phyloP scores from a whole-genome alignment of 1,139 yeast genomes.

The Suhomyces bokatorum region DNA sequence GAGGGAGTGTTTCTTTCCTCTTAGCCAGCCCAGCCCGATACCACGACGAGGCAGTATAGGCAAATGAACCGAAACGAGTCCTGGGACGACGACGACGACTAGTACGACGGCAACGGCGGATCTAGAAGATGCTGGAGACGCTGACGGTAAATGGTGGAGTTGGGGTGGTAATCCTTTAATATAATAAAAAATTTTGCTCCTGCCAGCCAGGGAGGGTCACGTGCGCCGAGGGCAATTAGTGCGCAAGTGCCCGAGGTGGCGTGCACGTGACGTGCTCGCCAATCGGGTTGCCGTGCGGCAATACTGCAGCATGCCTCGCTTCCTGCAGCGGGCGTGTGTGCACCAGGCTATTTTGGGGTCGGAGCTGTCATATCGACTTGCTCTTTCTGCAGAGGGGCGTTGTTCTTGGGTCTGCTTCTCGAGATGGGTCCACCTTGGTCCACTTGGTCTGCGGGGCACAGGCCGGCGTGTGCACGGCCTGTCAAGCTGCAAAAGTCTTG shows the following conservation, averaged over 20 bases:
- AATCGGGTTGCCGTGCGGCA: constrained; percentile 1
- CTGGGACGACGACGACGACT: constrained; percentile 14
- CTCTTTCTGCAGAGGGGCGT: too few species aligned
- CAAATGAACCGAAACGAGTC: constrained; percentile 15
- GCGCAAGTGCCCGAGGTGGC: neutral
- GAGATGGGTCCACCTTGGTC: too few species aligned
- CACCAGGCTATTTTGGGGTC: neutral
- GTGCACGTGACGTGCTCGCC: neutral
- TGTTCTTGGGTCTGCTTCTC: too few species aligned
- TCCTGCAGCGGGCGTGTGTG: neutral
- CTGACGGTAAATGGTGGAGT: constrained; percentile 6
- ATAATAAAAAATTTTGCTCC: constrained; percentile 13
- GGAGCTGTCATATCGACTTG: too few species aligned
- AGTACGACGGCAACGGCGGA: constrained; percentile 12
- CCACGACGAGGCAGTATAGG: constrained; percentile 12
- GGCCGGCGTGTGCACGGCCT: neutral
- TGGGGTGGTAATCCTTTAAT: constrained; percentile 4
- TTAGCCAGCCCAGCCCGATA: constrained; percentile 12
- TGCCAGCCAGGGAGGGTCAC: neutral
- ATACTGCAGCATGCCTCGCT: neutral
- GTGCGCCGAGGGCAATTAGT: neutral
- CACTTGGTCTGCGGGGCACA: too few species aligned
- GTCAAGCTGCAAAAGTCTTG: too few species aligned
- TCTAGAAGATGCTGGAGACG: constrained; percentile 10
- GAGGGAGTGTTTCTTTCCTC: neutral